phyloP scores from a whole-genome alignment of 2,329 filamentous ascomycete species.

The Fusarium haematococcum region DNA sequence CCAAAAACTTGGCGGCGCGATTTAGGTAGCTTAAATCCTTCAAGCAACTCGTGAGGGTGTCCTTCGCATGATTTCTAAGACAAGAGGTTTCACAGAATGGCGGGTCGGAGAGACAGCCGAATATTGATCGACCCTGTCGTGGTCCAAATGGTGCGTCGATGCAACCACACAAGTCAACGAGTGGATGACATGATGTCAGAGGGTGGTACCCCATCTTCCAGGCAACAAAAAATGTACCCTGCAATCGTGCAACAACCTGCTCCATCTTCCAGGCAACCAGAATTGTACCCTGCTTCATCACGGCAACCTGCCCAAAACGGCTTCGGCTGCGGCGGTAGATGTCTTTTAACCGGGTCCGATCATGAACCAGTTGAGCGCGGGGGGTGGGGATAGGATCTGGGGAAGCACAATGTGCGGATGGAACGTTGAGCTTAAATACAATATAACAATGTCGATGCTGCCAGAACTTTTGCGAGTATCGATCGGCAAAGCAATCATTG shows the following conservation, averaged over 20 bases:
- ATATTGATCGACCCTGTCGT: not conserved
- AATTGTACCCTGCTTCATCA: not conserved
- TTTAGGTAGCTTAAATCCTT: not conserved
- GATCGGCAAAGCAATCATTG: not conserved
- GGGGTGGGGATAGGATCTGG: not conserved
- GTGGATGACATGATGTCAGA: conserved; percentile 9
- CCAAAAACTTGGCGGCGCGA: not conserved
- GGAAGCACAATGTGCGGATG: not conserved
- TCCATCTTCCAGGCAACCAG: not conserved
- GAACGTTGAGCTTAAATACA: not conserved
- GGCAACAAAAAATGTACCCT: conserved; percentile 5
- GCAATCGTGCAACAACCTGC: not conserved
- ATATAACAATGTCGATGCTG: not conserved
- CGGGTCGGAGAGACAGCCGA: not conserved
- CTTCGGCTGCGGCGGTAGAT: not conserved
- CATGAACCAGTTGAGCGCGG: not conserved
- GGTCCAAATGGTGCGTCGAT: not conserved
- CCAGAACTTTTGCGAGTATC: not conserved
- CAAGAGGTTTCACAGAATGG: not conserved
- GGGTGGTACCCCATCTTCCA: not conserved
- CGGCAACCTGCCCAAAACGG: not conserved
- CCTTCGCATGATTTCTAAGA: not conserved
- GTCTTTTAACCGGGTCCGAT: not conserved
- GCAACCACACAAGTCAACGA: not conserved
- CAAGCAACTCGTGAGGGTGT: not conserved